Base-by-base conservation (phyloP, 1,139 yeast genomes). In the Yamadazyma dushanensis region DNA sequence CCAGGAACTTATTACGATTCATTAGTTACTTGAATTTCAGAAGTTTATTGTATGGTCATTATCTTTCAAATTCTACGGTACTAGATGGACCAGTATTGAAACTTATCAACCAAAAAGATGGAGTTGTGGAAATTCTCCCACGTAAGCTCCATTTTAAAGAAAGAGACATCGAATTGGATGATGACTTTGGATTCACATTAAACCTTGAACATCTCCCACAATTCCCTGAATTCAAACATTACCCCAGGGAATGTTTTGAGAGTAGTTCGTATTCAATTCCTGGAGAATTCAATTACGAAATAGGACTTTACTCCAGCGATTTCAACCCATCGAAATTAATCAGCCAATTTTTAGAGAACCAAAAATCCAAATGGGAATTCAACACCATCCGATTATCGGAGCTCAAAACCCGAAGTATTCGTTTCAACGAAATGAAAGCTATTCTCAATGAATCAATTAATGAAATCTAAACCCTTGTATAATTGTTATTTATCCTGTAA, bases 11-110 rank as follows among this genome's bases (percentile, higher is more conserved):
- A 16, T 43, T 59, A 19, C 33, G 65, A 32, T 46, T 56, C 13
- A 49, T 62, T n/a, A 51, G 53, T 9, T 65, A 54, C 41, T 60
- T 61, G 40, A 63, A 63, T 39, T 45, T 48, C 34, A 49, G 70
- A 20, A 44, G 53, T 26, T 46, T 53, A 16, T 47, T 63, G 8
- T 54, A 60, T 32, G 54, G 61, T 2, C 61, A 57, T 38, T 53
- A 50, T 32, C 43, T 59, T 24, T 49, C 60, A 2, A 47, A 50
- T 1, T 37, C 32, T 5, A 46, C 58, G 2, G 59, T 52, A 1
- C 46, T 62, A 28, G 50, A 55, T 17, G 32, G 41, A 3, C 46
- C 48, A 14, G 63, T 55, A 36, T 22, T 64, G 16, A 41, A 38
- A 16, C 31, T 37, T 8, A 39, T 41, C 3, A 43, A 48, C 4